phyloP scores from a whole-genome alignment of 2,329 filamentous ascomycete species.

The Albifimbria verrucaria region DNA sequence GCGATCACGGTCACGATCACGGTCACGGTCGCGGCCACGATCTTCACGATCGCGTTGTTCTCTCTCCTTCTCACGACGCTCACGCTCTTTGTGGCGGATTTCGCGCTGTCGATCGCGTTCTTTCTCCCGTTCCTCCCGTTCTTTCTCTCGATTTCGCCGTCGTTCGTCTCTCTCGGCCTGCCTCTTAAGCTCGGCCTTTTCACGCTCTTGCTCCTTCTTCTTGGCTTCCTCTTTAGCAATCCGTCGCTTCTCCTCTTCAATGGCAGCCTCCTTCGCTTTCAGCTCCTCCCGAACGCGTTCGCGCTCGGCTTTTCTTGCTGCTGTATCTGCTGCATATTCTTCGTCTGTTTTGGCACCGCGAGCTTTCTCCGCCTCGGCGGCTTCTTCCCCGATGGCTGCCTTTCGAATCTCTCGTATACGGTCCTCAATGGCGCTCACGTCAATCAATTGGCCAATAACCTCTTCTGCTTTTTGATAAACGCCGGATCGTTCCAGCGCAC shows the following conservation, averaged over 20 bases:
- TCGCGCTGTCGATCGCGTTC: slow-evolving; percentile 37
- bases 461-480: slow-evolving; percentile 71
- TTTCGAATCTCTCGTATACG: slow-evolving; percentile 66
- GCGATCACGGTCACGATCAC: slow-evolving; percentile 23
- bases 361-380: slow-evolving; percentile 60
- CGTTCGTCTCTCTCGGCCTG: slow-evolving; percentile 49
- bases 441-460: slow-evolving; percentile 65
- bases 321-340: slow-evolving; percentile 67
- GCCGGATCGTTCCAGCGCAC: slow-evolving; percentile 71
- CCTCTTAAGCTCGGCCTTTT: slow-evolving; percentile 47
- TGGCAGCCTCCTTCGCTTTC: slow-evolving; percentile 54
- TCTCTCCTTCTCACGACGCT: slow-evolving; percentile 34
- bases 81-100: slow-evolving; percentile 36
- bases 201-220: slow-evolving; percentile 44
- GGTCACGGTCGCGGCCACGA: slow-evolving; percentile 26
- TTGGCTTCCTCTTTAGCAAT: slow-evolving; percentile 56
- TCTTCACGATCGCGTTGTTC: slow-evolving; percentile 30
- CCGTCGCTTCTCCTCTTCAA: slow-evolving; percentile 59
- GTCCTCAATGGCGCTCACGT: slow-evolving; percentile 63
- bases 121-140: slow-evolving; percentile 53
- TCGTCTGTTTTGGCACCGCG: slow-evolving; percentile 71
- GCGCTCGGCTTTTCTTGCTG: slow-evolving; percentile 56
- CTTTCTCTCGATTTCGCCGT: slow-evolving; percentile 47
- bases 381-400: slow-evolving; percentile 66
- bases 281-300: slow-evolving; percentile 60